Conservation (phyloP, 495 filamentous ascomycete species). For the Daldinia grandis region DNA sequence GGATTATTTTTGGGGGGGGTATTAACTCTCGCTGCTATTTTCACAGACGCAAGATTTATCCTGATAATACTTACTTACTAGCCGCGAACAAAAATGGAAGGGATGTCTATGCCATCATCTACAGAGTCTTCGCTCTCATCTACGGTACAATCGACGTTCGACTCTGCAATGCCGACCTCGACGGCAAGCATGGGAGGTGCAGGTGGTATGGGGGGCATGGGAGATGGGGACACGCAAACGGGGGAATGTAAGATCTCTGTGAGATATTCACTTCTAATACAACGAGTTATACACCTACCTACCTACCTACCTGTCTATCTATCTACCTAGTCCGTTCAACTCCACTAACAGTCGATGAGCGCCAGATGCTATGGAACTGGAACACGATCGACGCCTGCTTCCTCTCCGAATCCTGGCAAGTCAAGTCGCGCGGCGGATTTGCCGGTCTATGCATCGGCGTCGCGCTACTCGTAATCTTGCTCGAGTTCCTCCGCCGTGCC, state of each 20-base stretch:
- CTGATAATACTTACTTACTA: background rate
- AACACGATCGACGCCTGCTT: constrained; percentile 76
- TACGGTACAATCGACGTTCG: constrained; percentile 3
- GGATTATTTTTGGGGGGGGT: background rate
- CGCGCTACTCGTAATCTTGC: constrained; percentile 66
- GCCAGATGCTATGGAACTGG: constrained; percentile 83
- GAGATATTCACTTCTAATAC: constrained; percentile 4
- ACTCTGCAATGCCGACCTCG: constrained; percentile 6
- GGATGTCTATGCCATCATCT: constrained; percentile 24
- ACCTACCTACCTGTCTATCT: too few relatives aligned
- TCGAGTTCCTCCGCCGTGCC: constrained; percentile 70
- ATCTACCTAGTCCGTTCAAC: background rate
- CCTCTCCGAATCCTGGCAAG: constrained; percentile 70
- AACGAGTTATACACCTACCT: background rate
- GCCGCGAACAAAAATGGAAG: constrained; percentile 11
- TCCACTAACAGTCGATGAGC: background rate
- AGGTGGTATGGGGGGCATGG: constrained; percentile 6
- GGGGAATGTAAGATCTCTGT: constrained; percentile 34
- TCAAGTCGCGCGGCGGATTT: constrained; percentile 68
- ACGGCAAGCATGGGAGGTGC: background rate
- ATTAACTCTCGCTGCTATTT: background rate
- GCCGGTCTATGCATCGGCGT: constrained; percentile 76
- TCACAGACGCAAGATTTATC: background rate
- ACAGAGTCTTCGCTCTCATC: background rate
- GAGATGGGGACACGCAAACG: background rate